Conservation (phyloP, 345 rosid species). For the Linum usitatissimum region DNA sequence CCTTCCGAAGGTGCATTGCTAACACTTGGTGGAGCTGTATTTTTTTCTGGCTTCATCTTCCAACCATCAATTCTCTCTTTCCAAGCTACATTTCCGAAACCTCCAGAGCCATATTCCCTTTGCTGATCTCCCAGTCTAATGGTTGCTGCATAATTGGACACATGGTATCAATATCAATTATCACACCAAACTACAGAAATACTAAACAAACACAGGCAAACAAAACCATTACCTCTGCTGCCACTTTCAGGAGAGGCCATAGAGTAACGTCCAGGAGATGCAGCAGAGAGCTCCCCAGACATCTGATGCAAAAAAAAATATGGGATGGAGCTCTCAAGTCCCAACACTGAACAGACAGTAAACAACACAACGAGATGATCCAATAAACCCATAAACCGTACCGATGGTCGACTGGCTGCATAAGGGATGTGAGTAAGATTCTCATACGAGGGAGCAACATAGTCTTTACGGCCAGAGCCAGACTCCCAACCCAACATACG, state of each 20-base stretch:
- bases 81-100: constrained; percentile 74
- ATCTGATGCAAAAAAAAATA: constrained; percentile 17
- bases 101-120: constrained; percentile 45
- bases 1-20: constrained; percentile 29
- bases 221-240: constrained; percentile 18
- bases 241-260: constrained; percentile 31
- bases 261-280: constrained; percentile 29
- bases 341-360: background rate
- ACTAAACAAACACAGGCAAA: background rate
- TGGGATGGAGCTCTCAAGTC: background rate
- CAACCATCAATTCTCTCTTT: constrained; percentile 55
- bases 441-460: constrained; percentile 20
- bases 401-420: constrained; percentile 23
- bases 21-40: constrained; percentile 23
- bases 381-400: constrained; percentile 2
- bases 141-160: constrained; percentile 16
- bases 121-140: constrained; percentile 37
- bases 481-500: constrained; percentile 10
- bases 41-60: constrained; percentile 31
- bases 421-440: constrained; percentile 25
- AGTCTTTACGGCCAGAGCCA: constrained; percentile 10
- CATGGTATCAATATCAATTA: constrained; percentile 5
- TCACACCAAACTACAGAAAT: background rate
- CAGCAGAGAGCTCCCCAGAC: constrained; percentile 31
- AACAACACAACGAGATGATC: background rate